Percentiles rank a stretch among this genome's conserved stretches.
Evolutionary conservation across 2,329 filamentous ascomycete genomes (phyloP).

Genomic region (Talaromyces albobiverticillius): DNA sequence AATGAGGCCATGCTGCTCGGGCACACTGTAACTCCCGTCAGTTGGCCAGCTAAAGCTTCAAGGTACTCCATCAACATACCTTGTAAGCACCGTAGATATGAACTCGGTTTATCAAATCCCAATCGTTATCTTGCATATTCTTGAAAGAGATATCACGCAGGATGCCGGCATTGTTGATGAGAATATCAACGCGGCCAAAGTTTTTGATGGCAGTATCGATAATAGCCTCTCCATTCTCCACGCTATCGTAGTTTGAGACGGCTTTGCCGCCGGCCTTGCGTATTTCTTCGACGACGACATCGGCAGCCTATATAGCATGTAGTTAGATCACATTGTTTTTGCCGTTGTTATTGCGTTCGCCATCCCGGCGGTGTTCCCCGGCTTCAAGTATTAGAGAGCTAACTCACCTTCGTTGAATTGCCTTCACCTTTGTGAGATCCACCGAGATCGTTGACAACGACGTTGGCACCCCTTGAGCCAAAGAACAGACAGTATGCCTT

Average conservation of each 20-base stretch:
- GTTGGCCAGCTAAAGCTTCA: slow-evolving; percentile 1
- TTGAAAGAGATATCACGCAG: slow-evolving; percentile 94
- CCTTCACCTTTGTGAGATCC: slow-evolving; percentile 93
- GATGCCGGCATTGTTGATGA: slow-evolving; percentile 98
- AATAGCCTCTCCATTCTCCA: slow-evolving; percentile 85
- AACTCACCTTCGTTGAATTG: slow-evolving; percentile 72
- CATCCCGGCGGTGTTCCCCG: too few relatives aligned
- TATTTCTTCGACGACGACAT: slow-evolving; percentile 49
- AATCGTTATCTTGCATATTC: slow-evolving; percentile 96
- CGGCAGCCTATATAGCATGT: slow-evolving; percentile 54
- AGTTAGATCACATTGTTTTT: too few relatives aligned
- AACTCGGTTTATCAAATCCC: slow-evolving; percentile 91
- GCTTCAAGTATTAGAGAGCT: background rate
- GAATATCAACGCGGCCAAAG: slow-evolving; percentile 74
- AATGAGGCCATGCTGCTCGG: slow-evolving; percentile 92
- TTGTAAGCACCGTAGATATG: slow-evolving; percentile 95
- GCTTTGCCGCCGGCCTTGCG: slow-evolving; percentile 88
- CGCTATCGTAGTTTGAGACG: slow-evolving; percentile 89
- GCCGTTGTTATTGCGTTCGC: too few relatives aligned
- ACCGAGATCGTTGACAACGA: slow-evolving; percentile 95
- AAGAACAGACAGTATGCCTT: slow-evolving; percentile 87
- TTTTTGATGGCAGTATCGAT: slow-evolving; percentile 62
- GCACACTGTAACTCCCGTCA: slow-evolving; percentile 58
- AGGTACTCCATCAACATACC: slow-evolving; percentile 29
- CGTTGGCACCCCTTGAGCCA: slow-evolving; percentile 83